Evolutionary conservation across 164 flowering plant species (phyloP).

Genomic region (Aristolochia contorta): DNA sequence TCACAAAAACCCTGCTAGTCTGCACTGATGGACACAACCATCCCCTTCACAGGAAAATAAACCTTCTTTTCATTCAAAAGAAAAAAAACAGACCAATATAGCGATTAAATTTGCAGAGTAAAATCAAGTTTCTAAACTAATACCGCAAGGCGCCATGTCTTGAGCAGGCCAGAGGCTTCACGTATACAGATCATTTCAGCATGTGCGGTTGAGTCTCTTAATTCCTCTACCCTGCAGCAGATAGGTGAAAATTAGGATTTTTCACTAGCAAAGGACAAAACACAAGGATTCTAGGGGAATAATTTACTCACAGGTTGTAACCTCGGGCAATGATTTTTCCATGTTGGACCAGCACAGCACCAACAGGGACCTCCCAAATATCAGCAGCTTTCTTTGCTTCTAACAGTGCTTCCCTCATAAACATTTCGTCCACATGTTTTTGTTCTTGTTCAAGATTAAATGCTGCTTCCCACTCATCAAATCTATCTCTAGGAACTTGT

Average conservation of each 20-base stretch:
- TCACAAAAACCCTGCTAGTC: too few species aligned
- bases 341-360: constrained; percentile 77
- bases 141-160: constrained; percentile 90
- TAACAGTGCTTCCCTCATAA: constrained; percentile 84
- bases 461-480: constrained; percentile 98
- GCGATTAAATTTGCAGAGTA: too few species aligned
- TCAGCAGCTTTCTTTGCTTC: constrained; percentile 95
- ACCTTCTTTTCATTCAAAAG: too few species aligned
- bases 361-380: constrained; percentile 97
- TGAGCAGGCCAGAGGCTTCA: constrained; percentile 74
- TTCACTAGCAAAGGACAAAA: background rate
- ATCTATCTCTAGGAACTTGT: constrained; percentile 58
- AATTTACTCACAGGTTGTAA: constrained; percentile 66
- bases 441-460: constrained; percentile 63
- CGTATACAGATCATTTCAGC: constrained; percentile 94
- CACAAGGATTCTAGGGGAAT: too few species aligned
- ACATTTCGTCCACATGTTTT: constrained; percentile 67
- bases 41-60: too few species aligned
- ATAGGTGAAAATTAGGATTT: background rate
- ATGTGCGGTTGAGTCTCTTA: constrained; percentile 91
- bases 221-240: constrained; percentile 74
- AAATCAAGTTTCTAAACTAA: background rate
- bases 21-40: too few species aligned
- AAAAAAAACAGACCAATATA: too few species aligned
- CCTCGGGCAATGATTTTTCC: constrained; percentile 93